phyloP scores from a whole-genome alignment of 495 filamentous ascomycete species.

The Aspergillus taichungensis region DNA sequence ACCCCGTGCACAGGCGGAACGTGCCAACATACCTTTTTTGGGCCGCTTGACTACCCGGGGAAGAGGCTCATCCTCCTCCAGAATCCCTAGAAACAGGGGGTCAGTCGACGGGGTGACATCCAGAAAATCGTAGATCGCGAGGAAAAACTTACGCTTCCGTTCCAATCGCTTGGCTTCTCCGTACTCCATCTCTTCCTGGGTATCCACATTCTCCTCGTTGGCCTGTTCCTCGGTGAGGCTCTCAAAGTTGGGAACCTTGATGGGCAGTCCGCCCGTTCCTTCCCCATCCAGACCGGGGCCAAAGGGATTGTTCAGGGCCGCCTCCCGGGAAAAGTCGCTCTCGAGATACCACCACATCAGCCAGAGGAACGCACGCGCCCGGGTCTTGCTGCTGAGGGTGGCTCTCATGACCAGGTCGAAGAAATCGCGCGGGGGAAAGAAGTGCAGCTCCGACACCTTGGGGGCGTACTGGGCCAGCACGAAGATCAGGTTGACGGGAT shows the following conservation, averaged over 20 bases:
- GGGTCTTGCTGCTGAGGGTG: conserved; percentile 69
- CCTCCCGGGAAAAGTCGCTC: conserved; percentile 80
- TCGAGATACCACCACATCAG: conserved; percentile 99
- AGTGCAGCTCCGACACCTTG: conserved; percentile 88
- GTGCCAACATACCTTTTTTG: conserved; percentile 40
- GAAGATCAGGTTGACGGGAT: conserved; percentile 95
- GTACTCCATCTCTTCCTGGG: conserved; percentile 74
- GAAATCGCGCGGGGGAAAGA: conserved; percentile 78
- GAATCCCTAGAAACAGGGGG: conserved; percentile 27
- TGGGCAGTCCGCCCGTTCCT: conserved; percentile 53
- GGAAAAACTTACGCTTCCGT: conserved; percentile 53
- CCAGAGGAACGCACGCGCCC: conserved; percentile 90
- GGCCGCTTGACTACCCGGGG: conserved; percentile 47
- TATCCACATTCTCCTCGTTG: conserved; percentile 81
- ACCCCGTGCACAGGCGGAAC: conserved; percentile 12
- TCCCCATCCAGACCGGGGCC: conserved; percentile 61
- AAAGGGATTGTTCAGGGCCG: conserved; percentile 81
- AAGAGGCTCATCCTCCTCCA: conserved; percentile 55
- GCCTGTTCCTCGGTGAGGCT: conserved; percentile 69
- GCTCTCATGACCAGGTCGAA: conserved; percentile 92
- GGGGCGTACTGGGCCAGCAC: conserved; percentile 84
- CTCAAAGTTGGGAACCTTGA: conserved; percentile 76
- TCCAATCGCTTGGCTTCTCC: conserved; percentile 78
- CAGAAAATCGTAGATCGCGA: not conserved
- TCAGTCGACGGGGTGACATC: conserved; percentile 1